phyloP scores from a whole-genome alignment of 371 early-diverging fungal species.

The Encephalitozoon intestinalis region DNA sequence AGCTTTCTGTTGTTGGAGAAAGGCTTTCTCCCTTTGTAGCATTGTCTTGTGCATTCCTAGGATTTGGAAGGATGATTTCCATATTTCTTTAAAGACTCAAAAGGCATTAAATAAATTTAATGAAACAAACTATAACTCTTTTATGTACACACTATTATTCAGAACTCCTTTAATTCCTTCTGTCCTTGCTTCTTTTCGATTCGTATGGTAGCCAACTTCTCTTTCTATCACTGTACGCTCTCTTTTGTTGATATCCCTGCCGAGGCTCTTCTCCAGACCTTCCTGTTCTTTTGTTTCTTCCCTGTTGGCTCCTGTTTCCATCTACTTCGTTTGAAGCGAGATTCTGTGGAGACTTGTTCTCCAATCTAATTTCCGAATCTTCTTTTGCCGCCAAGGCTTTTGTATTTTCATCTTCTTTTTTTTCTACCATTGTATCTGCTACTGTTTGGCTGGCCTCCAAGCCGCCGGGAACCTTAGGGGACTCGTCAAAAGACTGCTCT shows the following conservation, averaged over 20 bases:
- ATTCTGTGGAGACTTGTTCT: not conserved
- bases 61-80: constrained; percentile 25
- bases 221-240: not conserved
- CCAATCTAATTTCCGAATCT: not conserved
- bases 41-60: constrained; percentile 41
- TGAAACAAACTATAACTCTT: not conserved
- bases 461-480: not conserved
- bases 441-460: not conserved
- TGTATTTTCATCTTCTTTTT: not conserved
- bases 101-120: not conserved
- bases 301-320: not conserved
- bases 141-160: not conserved
- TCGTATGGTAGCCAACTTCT: not conserved
- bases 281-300: constrained; percentile 32
- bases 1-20: constrained; percentile 53
- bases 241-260: not conserved
- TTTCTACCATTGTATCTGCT: constrained; percentile 15
- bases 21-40: constrained; percentile 54
- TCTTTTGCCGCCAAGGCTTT: constrained; percentile 14
- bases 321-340: not conserved
- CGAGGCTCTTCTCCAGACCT: not conserved
- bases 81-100: constrained; percentile 36
- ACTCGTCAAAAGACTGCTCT: not conserved
- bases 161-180: constrained; percentile 5
- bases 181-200: not conserved